Base-by-base conservation (phyloP, 345 rosid genomes). In the Citrus mangshanensis region DNA sequence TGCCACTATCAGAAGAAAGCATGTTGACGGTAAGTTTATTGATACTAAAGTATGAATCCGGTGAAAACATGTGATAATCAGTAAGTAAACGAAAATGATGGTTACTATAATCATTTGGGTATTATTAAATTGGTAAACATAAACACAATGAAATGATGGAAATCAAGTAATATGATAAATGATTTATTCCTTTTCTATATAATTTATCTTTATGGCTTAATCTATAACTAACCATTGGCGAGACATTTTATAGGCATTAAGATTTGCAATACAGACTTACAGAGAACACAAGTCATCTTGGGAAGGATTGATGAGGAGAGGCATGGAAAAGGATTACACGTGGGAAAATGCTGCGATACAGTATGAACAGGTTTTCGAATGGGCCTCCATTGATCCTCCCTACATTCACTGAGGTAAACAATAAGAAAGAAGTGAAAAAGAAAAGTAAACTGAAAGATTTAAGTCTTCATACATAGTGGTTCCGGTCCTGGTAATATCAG, bases 341-440 rank as follows among this genome's bases (percentile, higher is more conserved):
- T 92, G 99, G 99, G 90, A 96, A 76, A 92, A 89, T 54, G 99
- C 98, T 34, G 98, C 99, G 0, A 68, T 69, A 70, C 95, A 92
- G 76, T 96, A 96, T 65, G 98, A 92, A 83, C 92, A 93, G 85
- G 90, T 91, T 42, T 93, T 96, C 12, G 86, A 89, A 64, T 96
- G 99, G 99, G 95, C 88, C 28, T 88, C 77, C 88, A 71, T 87
- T 9, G 99, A 92, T 82, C 91, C 86, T 18, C 97, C 99, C 27
- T 95, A 92, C 38, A 77, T 93, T 63, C 71, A 42, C 30, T 93
- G 85, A 84, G 67, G 54, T 9, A 4, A 68, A 21, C 24, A 7
- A 56, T n/a, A 55, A 70, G 4, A n/a, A 14, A 24, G 38, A 63
- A 69, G 35, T 2, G 10, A 61, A 35, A 13, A 6, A 5, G 18